A percentile compares a stretch with the other conserved stretches of the same genome.
phyloP scores from a whole-genome alignment of 2,329 filamentous ascomycete genomes.

The Sclerotinia trifoliorum region DNA sequence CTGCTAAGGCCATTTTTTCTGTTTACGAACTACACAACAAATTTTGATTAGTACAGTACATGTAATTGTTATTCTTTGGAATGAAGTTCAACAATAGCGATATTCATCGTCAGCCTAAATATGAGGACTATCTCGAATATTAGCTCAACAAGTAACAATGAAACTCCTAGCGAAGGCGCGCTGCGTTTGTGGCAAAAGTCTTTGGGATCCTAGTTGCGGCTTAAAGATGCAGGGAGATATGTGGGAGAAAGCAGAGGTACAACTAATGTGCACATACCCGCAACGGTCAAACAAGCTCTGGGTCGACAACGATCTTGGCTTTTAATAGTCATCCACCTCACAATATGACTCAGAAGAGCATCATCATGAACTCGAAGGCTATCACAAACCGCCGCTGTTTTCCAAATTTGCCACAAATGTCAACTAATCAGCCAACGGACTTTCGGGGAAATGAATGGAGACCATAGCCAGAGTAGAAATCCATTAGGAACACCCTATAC shows the following conservation, averaged over 20 bases:
- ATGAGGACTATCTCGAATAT: background rate
- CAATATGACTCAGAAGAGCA: background rate
- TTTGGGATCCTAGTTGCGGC: background rate
- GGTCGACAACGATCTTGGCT: background rate
- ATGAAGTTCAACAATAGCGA: background rate
- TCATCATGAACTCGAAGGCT: background rate
- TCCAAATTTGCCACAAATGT: background rate
- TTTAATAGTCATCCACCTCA: background rate
- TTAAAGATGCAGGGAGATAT: background rate
- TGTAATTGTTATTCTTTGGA: background rate
- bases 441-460: background rate
- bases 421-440: background rate
- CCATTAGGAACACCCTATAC: background rate
- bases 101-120: too few relatives aligned
- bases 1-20: conserved; percentile 62
- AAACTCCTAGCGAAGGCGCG: background rate
- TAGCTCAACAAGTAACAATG: background rate
- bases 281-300: background rate
- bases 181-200: background rate
- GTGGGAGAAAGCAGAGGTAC: too few relatives aligned
- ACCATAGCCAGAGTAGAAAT: background rate
- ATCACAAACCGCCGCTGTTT: background rate
- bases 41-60: conserved; percentile 6
- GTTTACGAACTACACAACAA: background rate
- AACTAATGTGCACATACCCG: background rate